Evolutionary conservation across 164 flowering plant species (phyloP), one percentile per base, ranked within the genome.

Genomic region (Amborella trichopoda): DNA sequence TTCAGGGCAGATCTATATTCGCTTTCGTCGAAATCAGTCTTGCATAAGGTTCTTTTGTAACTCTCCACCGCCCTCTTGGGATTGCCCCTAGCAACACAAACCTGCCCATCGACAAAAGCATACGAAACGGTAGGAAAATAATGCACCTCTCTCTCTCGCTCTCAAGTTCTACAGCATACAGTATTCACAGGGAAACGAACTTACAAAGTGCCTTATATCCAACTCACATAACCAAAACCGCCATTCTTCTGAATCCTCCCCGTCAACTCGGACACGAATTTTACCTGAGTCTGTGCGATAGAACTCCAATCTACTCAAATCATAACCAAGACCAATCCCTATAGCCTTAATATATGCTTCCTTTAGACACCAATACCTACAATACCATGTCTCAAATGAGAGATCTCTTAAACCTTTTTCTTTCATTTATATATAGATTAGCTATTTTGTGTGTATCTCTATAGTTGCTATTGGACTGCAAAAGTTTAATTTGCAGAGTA

Each of bases 331-430:
- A 34, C 94, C 97, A 57, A 62, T 64, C 6, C 97, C 97, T 27
- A 67, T 72, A 34, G 94, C 89, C 62, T 88, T 84, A 50, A 80
- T 65, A 66, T 61, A 88, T 40, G 97, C 83, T 69, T 89, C 95
- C 72, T 89, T 89, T 48, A 84, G 52, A 60, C 81, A 69, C 97
- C 97, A 89, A 60, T 78, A 89, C 58, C 90, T 89, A 67, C 60
- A 62, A 21, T 40, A 55, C 16, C 30, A 41, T 14, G 41, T 5
- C 19, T 37, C 23, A 36, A 16, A 12, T 4, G 25, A 39, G 24
- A 21, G 21, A 11, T 52, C 18, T 16, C 27, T 46, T 27, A 46
- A 27, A 14, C n/a, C n/a, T n/a, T n/a, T n/a, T n/a, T n/a, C n/a
- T n/a, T n/a, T n/a, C n/a, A n/a, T n/a, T n/a, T n/a, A n/a, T n/a